Evolutionary conservation across 176 grass and related monocot genomes (phyloP), one percentile per base, ranked within the genome.

Genomic region (Echinochloa phyllopogon): DNA sequence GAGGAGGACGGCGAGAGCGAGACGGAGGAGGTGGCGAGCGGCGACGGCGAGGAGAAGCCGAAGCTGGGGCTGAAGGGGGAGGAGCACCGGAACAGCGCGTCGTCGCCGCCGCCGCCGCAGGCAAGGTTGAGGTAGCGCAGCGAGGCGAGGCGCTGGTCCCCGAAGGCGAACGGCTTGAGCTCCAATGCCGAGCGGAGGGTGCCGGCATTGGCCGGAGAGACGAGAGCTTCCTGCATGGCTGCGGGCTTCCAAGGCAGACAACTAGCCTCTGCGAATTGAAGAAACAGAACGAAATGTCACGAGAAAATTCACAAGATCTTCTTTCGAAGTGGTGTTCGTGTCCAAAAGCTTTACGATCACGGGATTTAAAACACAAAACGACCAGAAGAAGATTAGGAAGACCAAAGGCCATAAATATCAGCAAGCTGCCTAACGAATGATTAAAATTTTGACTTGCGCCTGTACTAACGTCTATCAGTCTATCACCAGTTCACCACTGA

Each of bases 1-100:
- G 90, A 80, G 14, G 91, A 82, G 25, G 96, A 92, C 29, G 91
- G 96, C 72, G 91, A 90, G 74, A 94, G 90, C 39, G 92, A 90
- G 74, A 94, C 42, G 67, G 96, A 95, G 72, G 95, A 89, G 21
- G 91, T 86, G 72, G 89, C 63, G 17, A 68, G 69, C 29, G 85
- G 82, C 78, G 81, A 89, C 44, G 87, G 85, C 43, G 87, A 87
- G 33, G 87, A 86, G 65, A 84, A 78, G 21, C 88, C 86, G 57
- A 82, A 74, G 73, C 83, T 91, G 23, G 85, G 74, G 68, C 89
- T 80, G 74, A 92, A 92, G 20, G 93, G 80, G 4, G 89, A 90
- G 6, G 84, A 81, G 83, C 87, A 99, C 50, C 89, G 84, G 83
- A 87, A 96, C 83, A 90, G 83, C 59, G 86, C 63, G 84, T 99